Conservation (phyloP, 2,329 filamentous ascomycete genomes). For the Aspergillus fijiensis region DNA sequence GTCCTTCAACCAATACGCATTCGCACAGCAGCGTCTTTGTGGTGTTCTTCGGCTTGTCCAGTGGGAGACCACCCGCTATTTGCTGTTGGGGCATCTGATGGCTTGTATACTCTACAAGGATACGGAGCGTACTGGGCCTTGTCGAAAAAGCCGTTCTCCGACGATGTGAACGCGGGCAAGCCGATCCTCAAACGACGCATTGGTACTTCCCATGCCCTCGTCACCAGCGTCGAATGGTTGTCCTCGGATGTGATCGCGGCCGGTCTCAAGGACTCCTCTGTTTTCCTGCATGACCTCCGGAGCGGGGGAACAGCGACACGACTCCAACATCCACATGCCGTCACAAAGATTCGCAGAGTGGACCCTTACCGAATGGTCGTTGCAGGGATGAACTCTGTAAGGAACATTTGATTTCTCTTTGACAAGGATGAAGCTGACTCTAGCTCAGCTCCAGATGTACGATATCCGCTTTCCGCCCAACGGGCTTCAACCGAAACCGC, state of each 20-base stretch:
- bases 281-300: conserved; percentile 39
- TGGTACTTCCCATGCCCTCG: conserved; percentile 29
- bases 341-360: conserved; percentile 36
- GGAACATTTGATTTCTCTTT: conserved; percentile 2
- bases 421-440: neutral
- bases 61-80: conserved; percentile 31
- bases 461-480: conserved; percentile 40
- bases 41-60: conserved; percentile 40
- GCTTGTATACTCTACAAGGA: conserved; percentile 35
- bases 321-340: conserved; percentile 35
- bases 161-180: conserved; percentile 15
- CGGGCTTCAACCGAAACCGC: conserved; percentile 27
- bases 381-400: conserved; percentile 33
- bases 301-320: conserved; percentile 32
- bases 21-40: conserved; percentile 30
- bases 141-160: conserved; percentile 28
- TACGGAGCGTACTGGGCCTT: conserved; percentile 30
- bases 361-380: conserved; percentile 39
- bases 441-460: conserved; percentile 41
- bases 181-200: conserved; percentile 18
- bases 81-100: conserved; percentile 40
- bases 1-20: conserved; percentile 31
- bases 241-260: conserved; percentile 36
- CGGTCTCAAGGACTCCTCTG: conserved; percentile 34
- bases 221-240: conserved; percentile 42